These are phyloP conservation scores for Stephanocyclus meneghinianus DNA, from an alignment of 352 stramenopile species.

Conservation along the genomic window DNA sequence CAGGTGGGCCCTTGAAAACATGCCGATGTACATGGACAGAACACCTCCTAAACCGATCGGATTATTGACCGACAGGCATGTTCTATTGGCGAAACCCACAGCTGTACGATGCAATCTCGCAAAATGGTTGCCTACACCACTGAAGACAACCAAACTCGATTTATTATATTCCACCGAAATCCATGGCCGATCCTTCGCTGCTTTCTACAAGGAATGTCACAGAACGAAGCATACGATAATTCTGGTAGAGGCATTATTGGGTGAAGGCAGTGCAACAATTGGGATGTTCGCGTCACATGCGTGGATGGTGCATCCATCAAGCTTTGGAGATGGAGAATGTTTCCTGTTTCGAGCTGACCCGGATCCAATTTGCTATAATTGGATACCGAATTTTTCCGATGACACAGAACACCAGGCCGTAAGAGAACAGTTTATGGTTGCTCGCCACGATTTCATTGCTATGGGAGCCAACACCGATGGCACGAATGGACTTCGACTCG, in stretches of 20 bases:
- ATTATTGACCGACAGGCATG: slow-evolving; percentile 27
- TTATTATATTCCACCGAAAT: slow-evolving; percentile 75
- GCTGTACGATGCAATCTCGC: slow-evolving; percentile 54
- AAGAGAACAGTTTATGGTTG: slow-evolving; percentile 75
- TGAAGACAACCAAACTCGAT: slow-evolving; percentile 76
- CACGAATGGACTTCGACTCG: slow-evolving; percentile 63
- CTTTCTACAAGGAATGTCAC: slow-evolving; percentile 61
- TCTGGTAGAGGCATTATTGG: slow-evolving; percentile 58
- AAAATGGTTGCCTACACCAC: slow-evolving; percentile 64
- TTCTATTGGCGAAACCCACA: slow-evolving; percentile 54
- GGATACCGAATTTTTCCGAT: slow-evolving; percentile 51
- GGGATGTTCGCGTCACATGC: slow-evolving; percentile 76
- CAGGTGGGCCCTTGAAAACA: slow-evolving; percentile 43
- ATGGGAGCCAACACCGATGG: slow-evolving; percentile 73
- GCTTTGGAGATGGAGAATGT: slow-evolving; percentile 73
- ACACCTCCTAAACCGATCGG: slow-evolving; percentile 43
- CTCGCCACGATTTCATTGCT: slow-evolving; percentile 61
- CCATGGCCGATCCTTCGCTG: slow-evolving; percentile 69
- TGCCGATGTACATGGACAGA: slow-evolving; percentile 33
- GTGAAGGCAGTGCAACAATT: slow-evolving; percentile 42
- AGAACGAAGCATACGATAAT: slow-evolving; percentile 70
- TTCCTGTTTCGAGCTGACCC: slow-evolving; percentile 72
- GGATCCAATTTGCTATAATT: slow-evolving; percentile 70
- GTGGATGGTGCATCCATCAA: slow-evolving; percentile 53
- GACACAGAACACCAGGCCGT: slow-evolving; percentile 29